These are phyloP conservation scores for Gardenia jasminoides DNA, from an alignment of 257 asterid genomes.

Conservation along the genomic window DNA sequence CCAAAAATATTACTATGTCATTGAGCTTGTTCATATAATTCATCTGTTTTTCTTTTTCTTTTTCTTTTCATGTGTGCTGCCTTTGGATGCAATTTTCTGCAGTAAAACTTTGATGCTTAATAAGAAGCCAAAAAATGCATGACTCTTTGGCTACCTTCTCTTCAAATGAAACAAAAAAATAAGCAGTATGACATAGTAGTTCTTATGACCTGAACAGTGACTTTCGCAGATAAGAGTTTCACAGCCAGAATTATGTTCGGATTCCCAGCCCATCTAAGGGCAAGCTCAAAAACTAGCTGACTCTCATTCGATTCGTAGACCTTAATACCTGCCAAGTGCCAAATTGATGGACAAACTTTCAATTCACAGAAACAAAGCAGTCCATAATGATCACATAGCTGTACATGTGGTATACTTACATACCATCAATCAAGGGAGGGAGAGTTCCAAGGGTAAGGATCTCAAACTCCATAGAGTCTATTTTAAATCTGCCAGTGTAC, in stretches of 20 bases:
- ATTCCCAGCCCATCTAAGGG: conserved; percentile 80
- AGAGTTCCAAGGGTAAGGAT: conserved; percentile 61
- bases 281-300: conserved; percentile 64
- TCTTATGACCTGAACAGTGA: conserved; percentile 67
- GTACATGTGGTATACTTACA: background rate
- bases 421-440: conserved; percentile 71
- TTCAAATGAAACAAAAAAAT: background rate
- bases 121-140: background rate
- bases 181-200: no score
- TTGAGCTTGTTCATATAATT: background rate
- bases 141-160: background rate
- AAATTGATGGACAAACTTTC: background rate
- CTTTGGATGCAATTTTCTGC: background rate
- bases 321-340: conserved; percentile 57
- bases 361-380: background rate
- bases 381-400: no score
- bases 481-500: conserved; percentile 45
- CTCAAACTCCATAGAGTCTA: conserved; percentile 60
- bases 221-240: conserved; percentile 36
- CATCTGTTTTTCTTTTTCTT: no score
- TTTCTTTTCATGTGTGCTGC: no score
- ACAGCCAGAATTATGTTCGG: conserved; percentile 49
- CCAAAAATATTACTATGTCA: conserved; percentile 5
- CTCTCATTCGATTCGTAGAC: conserved; percentile 62
- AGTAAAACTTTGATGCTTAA: background rate